These are phyloP conservation scores for Rhizopogon roseolus DNA, from an alignment of 768 basidiomycete species.

Conservation along the genomic window DNA sequence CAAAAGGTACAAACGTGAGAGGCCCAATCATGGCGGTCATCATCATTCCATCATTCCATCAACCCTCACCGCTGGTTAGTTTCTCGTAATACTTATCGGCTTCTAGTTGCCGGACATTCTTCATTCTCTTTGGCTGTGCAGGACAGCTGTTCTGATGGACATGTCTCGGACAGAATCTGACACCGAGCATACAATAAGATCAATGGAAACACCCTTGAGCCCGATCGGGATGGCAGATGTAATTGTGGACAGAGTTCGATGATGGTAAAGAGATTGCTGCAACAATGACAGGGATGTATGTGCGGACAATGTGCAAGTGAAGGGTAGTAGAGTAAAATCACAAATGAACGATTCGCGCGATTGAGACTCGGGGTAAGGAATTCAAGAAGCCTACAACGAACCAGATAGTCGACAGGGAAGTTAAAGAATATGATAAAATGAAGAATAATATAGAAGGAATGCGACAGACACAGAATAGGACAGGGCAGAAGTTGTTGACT, in stretches of 20 bases:
- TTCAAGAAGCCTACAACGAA: constrained; percentile 30
- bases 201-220: constrained; percentile 23
- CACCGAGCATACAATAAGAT: constrained; percentile 3
- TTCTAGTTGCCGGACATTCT: not conserved
- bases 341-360: constrained; percentile 6
- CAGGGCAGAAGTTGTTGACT: constrained; percentile 48
- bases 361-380: constrained; percentile 6
- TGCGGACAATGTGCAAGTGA: constrained; percentile 23
- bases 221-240: constrained; percentile 23
- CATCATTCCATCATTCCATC: not conserved
- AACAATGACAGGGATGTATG: constrained; percentile 37
- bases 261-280: constrained; percentile 36
- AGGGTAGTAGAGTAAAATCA: constrained; percentile 19
- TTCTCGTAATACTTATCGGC: not conserved
- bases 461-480: constrained; percentile 36
- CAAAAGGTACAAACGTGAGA: not conserved
- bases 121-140: constrained; percentile 8
- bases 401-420: constrained; percentile 30
- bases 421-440: constrained; percentile 64
- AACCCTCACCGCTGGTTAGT: not conserved
- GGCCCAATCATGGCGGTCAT: not conserved
- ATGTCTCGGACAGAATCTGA: constrained; percentile 5
- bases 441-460: constrained; percentile 79
- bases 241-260: constrained; percentile 35
- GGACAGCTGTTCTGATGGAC: constrained; percentile 9